Evolutionary conservation across 2,329 filamentous ascomycete genomes (phyloP), one percentile per base, ranked within the genome.

Genomic region (Aspergillus fumigatus): DNA sequence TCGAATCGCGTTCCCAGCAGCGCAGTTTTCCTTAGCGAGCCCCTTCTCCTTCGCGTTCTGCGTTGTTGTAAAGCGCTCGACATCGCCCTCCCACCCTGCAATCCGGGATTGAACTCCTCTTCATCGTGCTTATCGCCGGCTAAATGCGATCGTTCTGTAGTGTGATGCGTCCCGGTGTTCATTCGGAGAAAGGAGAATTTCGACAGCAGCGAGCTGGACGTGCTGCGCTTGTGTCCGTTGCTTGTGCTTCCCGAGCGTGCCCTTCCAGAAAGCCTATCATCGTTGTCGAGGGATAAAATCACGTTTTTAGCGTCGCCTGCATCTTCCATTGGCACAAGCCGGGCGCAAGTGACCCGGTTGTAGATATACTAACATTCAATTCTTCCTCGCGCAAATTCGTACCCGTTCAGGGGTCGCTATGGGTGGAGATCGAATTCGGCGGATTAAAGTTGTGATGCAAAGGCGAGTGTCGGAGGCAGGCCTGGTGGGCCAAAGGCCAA

Each of bases 11-110:
- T 88, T 17, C 90, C 90, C 19, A 96, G 80, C 50, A 96, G 79
- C 26, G 91, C 92, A 10, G 90, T 90, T 74, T 96, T 96, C 58
- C 92, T 84, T 70, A 97, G 79, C 10, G 92, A 96, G 3, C 91
- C 92, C 70, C 89, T 89, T 58, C 92, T 84, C 65, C 87, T 86
- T 54, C 91, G 80, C 49, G 84, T 84, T 70, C 80, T 79, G 54
- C 70, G 82, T 57, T 81, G 77, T 62, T 75, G 80, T 51, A 81
- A 69, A 26, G 77, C 78, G 40, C 71, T 75, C 27, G 74, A 74
- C 74, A 82, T 73, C 64, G 81, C 77, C 73, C 81, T 70, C 73
- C 79, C 68, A 74, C 79, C 67, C 76, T 64, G 55, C 63, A 70
- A 50, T 62, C 66, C 56, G 68, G 70, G 56, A 65, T 62, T 56